These are phyloP conservation scores for Schwanniomyces etchellsii DNA, from an alignment of 1,139 yeast species.

Conservation along the genomic window DNA sequence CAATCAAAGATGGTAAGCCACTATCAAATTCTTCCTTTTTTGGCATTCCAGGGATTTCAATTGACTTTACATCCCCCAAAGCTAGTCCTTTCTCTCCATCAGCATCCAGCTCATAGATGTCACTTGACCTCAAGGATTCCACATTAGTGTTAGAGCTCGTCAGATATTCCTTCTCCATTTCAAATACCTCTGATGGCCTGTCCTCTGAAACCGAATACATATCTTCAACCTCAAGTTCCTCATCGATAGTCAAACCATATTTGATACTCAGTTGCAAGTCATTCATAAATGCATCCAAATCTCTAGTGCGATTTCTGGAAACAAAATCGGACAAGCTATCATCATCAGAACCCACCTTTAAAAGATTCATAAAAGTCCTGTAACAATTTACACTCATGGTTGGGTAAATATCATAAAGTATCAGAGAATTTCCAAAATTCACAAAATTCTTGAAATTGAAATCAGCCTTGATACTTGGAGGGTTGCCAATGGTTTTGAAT, in stretches of 20 bases:
- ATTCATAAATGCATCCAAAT: slow-evolving; percentile 21
- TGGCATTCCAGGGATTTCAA: slow-evolving; percentile 1
- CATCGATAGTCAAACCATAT: slow-evolving; percentile 33
- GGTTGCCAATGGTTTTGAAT: slow-evolving; percentile 23
- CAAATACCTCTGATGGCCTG: slow-evolving; percentile 15
- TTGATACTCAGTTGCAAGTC: slow-evolving; percentile 26
- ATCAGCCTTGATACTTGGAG: slow-evolving; percentile 18
- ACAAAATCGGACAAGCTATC: slow-evolving; percentile 23
- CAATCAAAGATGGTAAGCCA: slow-evolving; percentile 25
- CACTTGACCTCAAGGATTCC: no score
- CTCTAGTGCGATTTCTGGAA: slow-evolving; percentile 21
- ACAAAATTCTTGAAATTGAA: slow-evolving; percentile 36
- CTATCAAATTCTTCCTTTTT: no score
- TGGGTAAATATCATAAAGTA: slow-evolving; percentile 39
- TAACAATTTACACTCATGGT: slow-evolving; percentile 34
- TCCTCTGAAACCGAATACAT: slow-evolving; percentile 6
- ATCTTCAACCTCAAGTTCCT: slow-evolving; percentile 14
- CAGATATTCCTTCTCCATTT: slow-evolving; percentile 24
- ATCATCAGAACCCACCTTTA: slow-evolving; percentile 29
- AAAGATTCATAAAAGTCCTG: slow-evolving; percentile 26
- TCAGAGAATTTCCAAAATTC: slow-evolving; percentile 24
- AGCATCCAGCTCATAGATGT: slow-evolving; percentile 3
- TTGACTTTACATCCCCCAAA: neutral
- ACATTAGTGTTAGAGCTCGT: no score
- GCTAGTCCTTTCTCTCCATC: slow-evolving; percentile 3